Percentiles rank a stretch among this genome's conserved stretches.
phyloP scores from a whole-genome alignment of 2,329 filamentous ascomycete genomes.

The Cladobotryum protrusum region DNA sequence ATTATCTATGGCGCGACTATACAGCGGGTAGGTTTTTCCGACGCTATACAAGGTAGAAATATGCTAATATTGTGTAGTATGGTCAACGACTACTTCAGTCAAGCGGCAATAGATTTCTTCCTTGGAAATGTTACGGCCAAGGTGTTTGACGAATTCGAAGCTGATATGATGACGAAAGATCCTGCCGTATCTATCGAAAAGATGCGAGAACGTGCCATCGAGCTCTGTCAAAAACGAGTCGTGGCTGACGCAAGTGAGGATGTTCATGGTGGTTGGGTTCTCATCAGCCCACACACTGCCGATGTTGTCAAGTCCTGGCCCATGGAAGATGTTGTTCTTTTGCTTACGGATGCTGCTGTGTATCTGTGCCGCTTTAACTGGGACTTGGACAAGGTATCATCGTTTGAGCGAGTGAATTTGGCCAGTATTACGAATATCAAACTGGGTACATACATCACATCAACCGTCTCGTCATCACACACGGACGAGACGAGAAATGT shows the following conservation, averaged over 20 bases:
- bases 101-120: conserved; percentile 90
- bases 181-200: conserved; percentile 81
- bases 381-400: conserved; percentile 88
- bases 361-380: conserved; percentile 93
- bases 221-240: conserved; percentile 79
- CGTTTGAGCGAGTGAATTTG: conserved; percentile 80
- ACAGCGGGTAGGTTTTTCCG: conserved; percentile 49
- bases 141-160: conserved; percentile 91
- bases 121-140: conserved; percentile 79
- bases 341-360: conserved; percentile 77
- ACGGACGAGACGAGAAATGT: conserved; percentile 74
- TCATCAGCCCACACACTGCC: conserved; percentile 67
- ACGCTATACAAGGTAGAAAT: neutral
- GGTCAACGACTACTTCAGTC: conserved; percentile 95
- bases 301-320: conserved; percentile 65
- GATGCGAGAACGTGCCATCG: conserved; percentile 82
- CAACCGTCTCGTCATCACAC: conserved; percentile 71
- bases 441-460: conserved; percentile 85
- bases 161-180: conserved; percentile 87
- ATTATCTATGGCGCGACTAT: conserved; percentile 72
- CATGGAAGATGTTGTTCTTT: conserved; percentile 81
- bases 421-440: conserved; percentile 66
- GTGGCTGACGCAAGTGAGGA: conserved; percentile 79
- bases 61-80: conserved; percentile 77
- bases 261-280: conserved; percentile 81